Percentiles rank a stretch among this genome's conserved stretches.
phyloP scores from a whole-genome alignment of 1,284 basidiomycete species.

The Gymnopus androsaceus region DNA sequence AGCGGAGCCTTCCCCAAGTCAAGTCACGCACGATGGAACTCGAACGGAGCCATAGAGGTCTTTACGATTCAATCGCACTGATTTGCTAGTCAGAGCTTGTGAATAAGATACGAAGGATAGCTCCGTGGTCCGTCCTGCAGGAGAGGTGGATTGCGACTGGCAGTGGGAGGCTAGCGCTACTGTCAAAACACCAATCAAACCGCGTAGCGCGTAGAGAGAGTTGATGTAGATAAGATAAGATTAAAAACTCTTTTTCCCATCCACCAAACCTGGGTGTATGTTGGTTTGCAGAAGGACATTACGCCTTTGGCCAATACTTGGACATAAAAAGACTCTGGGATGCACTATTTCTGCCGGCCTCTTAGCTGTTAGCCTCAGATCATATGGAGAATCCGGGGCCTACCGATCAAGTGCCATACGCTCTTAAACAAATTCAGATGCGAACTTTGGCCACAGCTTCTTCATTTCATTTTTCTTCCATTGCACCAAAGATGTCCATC shows the following conservation, averaged over 20 bases:
- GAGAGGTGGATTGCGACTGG: no score
- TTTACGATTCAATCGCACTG: no score
- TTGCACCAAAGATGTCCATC: slow-evolving; percentile 32
- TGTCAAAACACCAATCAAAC: no score
- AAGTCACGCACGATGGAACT: no score
- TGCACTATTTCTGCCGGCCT: slow-evolving; percentile 40
- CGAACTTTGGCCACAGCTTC: slow-evolving; percentile 16
- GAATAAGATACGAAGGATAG: no score
- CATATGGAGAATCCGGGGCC: slow-evolving; percentile 43
- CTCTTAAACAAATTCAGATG: slow-evolving; percentile 15
- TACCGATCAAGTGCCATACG: slow-evolving; percentile 22
- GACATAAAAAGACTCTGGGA: slow-evolving; percentile 22
- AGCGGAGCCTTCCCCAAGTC: no score
- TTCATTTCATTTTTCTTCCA: slow-evolving; percentile 11
- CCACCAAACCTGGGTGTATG: not conserved
- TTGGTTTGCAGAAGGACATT: slow-evolving; percentile 1
- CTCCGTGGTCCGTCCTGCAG: no score
- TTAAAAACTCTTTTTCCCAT: not conserved
- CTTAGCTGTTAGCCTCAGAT: slow-evolving; percentile 38
- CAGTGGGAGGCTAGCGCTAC: no score
- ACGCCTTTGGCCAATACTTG: slow-evolving; percentile 2
- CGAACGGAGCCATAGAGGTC: no score
- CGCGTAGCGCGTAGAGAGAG: no score
- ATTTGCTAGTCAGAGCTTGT: no score
- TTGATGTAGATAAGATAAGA: not conserved